A percentile compares a stretch with the other conserved stretches of the same genome.
Conservation (phyloP, 2,329 filamentous ascomycete species). For the Beauveria australis region DNA sequence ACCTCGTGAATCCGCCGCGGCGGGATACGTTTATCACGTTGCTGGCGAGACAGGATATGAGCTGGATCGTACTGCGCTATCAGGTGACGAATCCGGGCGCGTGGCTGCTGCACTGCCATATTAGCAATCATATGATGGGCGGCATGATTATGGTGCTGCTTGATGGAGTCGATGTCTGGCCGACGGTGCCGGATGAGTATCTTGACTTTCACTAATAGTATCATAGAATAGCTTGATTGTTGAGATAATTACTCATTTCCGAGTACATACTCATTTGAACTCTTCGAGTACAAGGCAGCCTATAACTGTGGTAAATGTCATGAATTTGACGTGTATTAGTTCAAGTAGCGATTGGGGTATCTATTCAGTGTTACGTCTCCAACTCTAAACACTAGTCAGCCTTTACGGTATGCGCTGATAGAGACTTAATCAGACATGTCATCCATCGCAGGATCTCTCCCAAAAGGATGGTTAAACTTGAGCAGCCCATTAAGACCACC, state of each 20-base stretch:
- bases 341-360: conserved; percentile 4
- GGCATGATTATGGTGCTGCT: conserved; percentile 48
- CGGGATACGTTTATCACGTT: conserved; percentile 33
- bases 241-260: neutral
- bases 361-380: neutral
- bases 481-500: conserved; percentile 85
- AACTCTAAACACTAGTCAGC: neutral
- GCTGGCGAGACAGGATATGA: conserved; percentile 15
- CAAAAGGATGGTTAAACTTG: conserved; percentile 98
- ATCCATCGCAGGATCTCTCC: conserved; percentile 33
- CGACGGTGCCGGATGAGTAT: conserved; percentile 32
- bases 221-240: too few species aligned
- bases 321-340: too few species aligned
- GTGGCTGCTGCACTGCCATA: conserved; percentile 44
- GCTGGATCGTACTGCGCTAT: conserved; percentile 44
- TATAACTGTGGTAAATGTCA: too few species aligned
- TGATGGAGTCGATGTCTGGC: conserved; percentile 38
- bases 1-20: conserved; percentile 45
- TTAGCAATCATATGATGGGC: conserved; percentile 41
- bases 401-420: neutral
- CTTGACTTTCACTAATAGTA: neutral
- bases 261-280: neutral
- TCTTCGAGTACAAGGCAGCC: too few species aligned
- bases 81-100: conserved; percentile 42
- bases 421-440: conserved; percentile 20